These are phyloP conservation scores for Ceratocystis ficicola DNA, from an alignment of 2,329 filamentous ascomycete species.

Conservation along the genomic window DNA sequence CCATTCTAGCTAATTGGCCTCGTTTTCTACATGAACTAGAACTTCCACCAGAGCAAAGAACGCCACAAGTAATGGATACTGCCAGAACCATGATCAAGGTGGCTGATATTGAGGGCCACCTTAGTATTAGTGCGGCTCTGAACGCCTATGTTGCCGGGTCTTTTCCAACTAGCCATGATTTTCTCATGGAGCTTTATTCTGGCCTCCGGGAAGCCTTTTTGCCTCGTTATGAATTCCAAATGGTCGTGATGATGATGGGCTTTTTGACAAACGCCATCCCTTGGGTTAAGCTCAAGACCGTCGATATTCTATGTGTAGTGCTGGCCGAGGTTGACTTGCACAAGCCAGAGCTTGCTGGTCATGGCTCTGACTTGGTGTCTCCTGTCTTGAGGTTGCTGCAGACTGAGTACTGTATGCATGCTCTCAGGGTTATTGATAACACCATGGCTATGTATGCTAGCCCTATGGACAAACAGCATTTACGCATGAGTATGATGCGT, in stretches of 20 bases:
- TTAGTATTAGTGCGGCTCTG: constrained; percentile 55
- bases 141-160: constrained; percentile 55
- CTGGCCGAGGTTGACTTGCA: constrained; percentile 90
- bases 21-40: constrained; percentile 73
- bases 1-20: constrained; percentile 83
- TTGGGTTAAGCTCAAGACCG: constrained; percentile 87
- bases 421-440: constrained; percentile 80
- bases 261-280: constrained; percentile 76
- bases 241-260: constrained; percentile 81
- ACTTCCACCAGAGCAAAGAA: constrained; percentile 41
- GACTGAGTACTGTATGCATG: constrained; percentile 87
- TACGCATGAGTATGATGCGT: constrained; percentile 96
- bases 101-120: constrained; percentile 59
- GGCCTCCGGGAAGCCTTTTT: constrained; percentile 70
- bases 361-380: constrained; percentile 90
- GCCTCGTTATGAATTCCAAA: constrained; percentile 68
- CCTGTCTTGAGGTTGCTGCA: constrained; percentile 79
- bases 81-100: constrained; percentile 60
- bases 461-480: constrained; percentile 83
- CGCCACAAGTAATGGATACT: constrained; percentile 41
- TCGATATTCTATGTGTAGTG: constrained; percentile 74
- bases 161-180: constrained; percentile 59
- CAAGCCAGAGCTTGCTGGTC: constrained; percentile 74
- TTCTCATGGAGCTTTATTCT: constrained; percentile 59
- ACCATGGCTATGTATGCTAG: constrained; percentile 90